Evolutionary conservation across 2,329 filamentous ascomycete species (phyloP).

Genomic region (Stachybotrys chartarum): DNA sequence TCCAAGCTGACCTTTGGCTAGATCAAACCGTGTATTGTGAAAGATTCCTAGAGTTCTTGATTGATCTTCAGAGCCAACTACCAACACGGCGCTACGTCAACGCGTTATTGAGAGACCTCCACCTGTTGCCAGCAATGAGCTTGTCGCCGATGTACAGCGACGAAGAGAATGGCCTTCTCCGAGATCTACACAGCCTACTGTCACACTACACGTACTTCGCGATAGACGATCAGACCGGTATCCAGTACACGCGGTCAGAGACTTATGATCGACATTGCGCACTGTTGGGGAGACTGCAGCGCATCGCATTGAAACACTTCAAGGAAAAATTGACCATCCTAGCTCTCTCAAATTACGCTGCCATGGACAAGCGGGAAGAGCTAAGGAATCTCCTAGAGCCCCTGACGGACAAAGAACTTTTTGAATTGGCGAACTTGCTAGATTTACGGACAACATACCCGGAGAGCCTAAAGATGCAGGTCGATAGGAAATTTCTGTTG

Average conservation of each 20-base stretch:
- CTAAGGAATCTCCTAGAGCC: conserved; percentile 67
- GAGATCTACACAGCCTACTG: conserved; percentile 74
- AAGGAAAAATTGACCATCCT: conserved; percentile 87
- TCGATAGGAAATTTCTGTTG: conserved; percentile 57
- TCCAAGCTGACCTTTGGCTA: conserved; percentile 2
- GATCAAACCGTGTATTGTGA: conserved; percentile 80
- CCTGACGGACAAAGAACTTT: conserved; percentile 68
- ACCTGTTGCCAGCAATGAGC: conserved; percentile 69
- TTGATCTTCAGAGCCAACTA: conserved; percentile 85
- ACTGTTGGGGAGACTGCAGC: conserved; percentile 70
- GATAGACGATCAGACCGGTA: conserved; percentile 84
- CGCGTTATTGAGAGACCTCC: conserved; percentile 76
- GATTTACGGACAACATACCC: conserved; percentile 82
- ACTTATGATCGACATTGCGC: conserved; percentile 76
- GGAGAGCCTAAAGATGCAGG: conserved; percentile 53
- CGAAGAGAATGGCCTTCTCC: conserved; percentile 67
- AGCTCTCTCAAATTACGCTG: conserved; percentile 85
- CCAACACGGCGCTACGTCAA: conserved; percentile 94
- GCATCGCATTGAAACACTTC: conserved; percentile 72
- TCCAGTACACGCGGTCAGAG: conserved; percentile 63
- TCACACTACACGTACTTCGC: conserved; percentile 83
- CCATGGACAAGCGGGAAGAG: conserved; percentile 74
- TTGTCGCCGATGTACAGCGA: conserved; percentile 73
- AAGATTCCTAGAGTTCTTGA: conserved; percentile 84
- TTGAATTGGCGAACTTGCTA: conserved; percentile 60